Evolutionary conservation across 495 filamentous ascomycete genomes (phyloP), one percentile per base, ranked within the genome.

Genomic region (Penicillium crystallinum): DNA sequence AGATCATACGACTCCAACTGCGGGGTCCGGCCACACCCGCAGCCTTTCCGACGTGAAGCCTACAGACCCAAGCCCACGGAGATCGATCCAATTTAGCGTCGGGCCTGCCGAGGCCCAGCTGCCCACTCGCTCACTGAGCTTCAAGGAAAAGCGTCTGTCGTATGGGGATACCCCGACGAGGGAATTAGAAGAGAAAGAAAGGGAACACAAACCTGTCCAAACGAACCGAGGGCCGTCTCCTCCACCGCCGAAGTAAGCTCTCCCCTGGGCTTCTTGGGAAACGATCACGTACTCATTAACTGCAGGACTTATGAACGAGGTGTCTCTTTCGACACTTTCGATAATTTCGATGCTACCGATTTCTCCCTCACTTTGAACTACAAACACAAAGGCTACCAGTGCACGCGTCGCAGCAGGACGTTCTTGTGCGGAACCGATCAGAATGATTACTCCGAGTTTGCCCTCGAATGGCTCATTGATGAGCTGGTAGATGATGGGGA

Each of bases 401-500:
- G 83, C 55, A 87, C 84, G 46, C 82, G 88, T 36, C 81, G 90
- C 31, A 95, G 90, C 9, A 82, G 92, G 35, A 97, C 91, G 2
- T 97, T 97, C 65, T 81, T 97, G 59, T 92, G 91, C 46, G 93
- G 93, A 1, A 90, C 90, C 27, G 93, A 98, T 67, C 87, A 95
- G 64, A 93, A 97, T 59, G 84, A 89, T 50, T 97, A 97, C 70
- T 96, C 92, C 17, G 91, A 97, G 42, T 95, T 90, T 72, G 93
- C 93, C 8, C 77, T 98, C 11, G 84, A 95, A 64, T 98, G 91
- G 90, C 78, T 97, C 41, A 80, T 98, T 23, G 90, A 95, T 62
- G 91, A 96, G 63, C 75, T 97, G 55, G 91, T 97, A 18, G 92
- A 97, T 60, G 93, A 97, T 67, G 93, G 95, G 10, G 93, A 98